Evolutionary conservation across 495 filamentous ascomycete species (phyloP).

Genomic region (Delitschia confertaspora): DNA sequence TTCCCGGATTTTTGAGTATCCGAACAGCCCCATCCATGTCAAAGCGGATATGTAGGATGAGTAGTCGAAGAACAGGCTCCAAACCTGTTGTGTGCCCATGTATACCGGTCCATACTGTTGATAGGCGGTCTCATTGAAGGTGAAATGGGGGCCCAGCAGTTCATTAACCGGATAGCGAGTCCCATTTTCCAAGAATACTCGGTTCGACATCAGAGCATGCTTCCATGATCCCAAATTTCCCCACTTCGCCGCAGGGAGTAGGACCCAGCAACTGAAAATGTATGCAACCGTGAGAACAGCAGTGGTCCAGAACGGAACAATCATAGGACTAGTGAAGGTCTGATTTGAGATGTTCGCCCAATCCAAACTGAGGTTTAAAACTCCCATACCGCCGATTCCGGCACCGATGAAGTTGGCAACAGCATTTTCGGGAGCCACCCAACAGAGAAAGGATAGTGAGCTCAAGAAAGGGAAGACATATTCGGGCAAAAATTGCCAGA

Average conservation of each 20-base stretch:
- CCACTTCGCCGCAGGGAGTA: constrained; percentile 48
- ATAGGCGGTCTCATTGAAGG: constrained; percentile 47
- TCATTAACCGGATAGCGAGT: constrained; percentile 41
- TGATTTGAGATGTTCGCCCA: constrained; percentile 49
- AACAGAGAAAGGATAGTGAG: constrained; percentile 54
- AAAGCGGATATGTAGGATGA: constrained; percentile 47
- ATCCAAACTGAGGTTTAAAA: constrained; percentile 48
- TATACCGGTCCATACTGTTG: constrained; percentile 44
- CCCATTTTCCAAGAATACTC: constrained; percentile 43
- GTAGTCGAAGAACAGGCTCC: constrained; percentile 51
- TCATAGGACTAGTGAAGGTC: constrained; percentile 42
- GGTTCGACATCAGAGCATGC: constrained; percentile 48
- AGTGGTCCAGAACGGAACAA: constrained; percentile 49
- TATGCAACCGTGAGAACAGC: constrained; percentile 46
- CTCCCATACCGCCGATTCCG: constrained; percentile 50
- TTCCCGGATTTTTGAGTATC: constrained; percentile 39
- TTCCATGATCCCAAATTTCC: constrained; percentile 44
- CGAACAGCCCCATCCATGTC: constrained; percentile 49
- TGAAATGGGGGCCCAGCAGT: constrained; percentile 41
- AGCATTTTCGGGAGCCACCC: constrained; percentile 48
- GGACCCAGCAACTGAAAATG: constrained; percentile 47
- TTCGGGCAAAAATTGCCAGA: constrained; percentile 54
- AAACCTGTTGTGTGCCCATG: constrained; percentile 46
- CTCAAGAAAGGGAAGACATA: constrained; percentile 48
- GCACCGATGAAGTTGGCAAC: constrained; percentile 51